Evolutionary conservation across 1,284 basidiomycete species (phyloP).

Genomic region (Papiliotrema fonsecae): DNA sequence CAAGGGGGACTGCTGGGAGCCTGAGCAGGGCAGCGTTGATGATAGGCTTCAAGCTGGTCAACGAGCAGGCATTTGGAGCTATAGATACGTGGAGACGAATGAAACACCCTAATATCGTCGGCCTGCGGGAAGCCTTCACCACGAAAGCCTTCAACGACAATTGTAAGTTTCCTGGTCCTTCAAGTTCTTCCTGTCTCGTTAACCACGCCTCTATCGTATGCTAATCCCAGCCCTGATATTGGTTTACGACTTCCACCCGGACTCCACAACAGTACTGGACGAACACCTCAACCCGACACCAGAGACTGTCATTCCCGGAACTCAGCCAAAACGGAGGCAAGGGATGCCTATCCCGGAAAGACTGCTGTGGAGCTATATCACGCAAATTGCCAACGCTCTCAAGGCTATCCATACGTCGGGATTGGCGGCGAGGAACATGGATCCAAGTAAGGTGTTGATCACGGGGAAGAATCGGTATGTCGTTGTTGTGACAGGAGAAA

Average conservation of each 20-base stretch:
- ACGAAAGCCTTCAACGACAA: constrained; percentile 88
- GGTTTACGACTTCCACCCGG: constrained; percentile 86
- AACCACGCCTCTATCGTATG: no score
- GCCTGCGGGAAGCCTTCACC: constrained; percentile 89
- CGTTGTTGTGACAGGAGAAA: constrained; percentile 9
- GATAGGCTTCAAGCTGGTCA: constrained; percentile 74
- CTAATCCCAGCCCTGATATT: constrained; percentile 71
- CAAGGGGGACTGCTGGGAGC: no score
- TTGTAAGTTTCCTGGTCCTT: constrained; percentile 56
- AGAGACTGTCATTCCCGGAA: constrained; percentile 19
- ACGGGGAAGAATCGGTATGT: constrained; percentile 81
- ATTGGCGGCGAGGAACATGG: constrained; percentile 75
- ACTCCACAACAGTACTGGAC: constrained; percentile 77
- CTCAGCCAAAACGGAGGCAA: constrained; percentile 15
- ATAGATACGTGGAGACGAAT: constrained; percentile 87
- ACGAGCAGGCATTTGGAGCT: constrained; percentile 72
- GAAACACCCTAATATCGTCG: constrained; percentile 80
- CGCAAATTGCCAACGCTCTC: constrained; percentile 84
- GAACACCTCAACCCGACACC: constrained; percentile 53
- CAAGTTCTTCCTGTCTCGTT: background rate
- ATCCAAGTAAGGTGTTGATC: constrained; percentile 80
- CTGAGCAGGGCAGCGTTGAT: constrained; percentile 13
- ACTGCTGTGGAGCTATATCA: constrained; percentile 89
- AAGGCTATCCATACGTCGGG: constrained; percentile 79
- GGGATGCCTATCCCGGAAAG: constrained; percentile 62